phyloP scores from a whole-genome alignment of 495 filamentous ascomycete genomes.

The Podospora pseudoanserina region DNA sequence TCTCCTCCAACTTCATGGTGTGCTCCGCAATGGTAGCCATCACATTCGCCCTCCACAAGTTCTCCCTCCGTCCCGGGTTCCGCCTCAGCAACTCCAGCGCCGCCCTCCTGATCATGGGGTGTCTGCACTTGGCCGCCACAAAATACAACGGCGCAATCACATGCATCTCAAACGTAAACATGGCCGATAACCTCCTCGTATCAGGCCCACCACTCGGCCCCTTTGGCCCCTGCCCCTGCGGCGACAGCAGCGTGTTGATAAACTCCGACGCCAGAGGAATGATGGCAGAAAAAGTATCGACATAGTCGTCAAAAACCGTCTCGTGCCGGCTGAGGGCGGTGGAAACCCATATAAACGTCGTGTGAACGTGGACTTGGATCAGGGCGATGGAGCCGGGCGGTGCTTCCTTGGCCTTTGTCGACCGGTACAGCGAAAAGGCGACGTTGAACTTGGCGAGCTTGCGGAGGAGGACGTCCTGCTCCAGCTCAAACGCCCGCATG shows the following conservation, averaged over 20 bases:
- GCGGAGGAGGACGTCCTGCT: constrained; percentile 30
- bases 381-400: constrained; percentile 28
- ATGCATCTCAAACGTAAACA: constrained; percentile 52
- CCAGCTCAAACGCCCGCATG: constrained; percentile 28
- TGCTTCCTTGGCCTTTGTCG: constrained; percentile 17
- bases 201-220: background rate
- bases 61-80: constrained; percentile 34
- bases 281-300: constrained; percentile 38
- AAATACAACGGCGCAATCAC: constrained; percentile 50
- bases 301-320: constrained; percentile 37
- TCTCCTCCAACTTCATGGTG: constrained; percentile 33
- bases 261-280: constrained; percentile 33
- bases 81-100: constrained; percentile 40
- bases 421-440: constrained; percentile 33
- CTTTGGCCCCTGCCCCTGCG: background rate
- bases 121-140: constrained; percentile 48
- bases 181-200: constrained; percentile 25
- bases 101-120: constrained; percentile 41
- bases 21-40: constrained; percentile 37
- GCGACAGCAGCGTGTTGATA: constrained; percentile 21
- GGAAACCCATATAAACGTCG: constrained; percentile 36
- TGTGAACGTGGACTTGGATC: constrained; percentile 31
- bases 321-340: constrained; percentile 35
- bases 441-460: constrained; percentile 35
- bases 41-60: constrained; percentile 38